Base-by-base conservation (phyloP, 1,284 basidiomycete species). In the Malassezia furfur region DNA sequence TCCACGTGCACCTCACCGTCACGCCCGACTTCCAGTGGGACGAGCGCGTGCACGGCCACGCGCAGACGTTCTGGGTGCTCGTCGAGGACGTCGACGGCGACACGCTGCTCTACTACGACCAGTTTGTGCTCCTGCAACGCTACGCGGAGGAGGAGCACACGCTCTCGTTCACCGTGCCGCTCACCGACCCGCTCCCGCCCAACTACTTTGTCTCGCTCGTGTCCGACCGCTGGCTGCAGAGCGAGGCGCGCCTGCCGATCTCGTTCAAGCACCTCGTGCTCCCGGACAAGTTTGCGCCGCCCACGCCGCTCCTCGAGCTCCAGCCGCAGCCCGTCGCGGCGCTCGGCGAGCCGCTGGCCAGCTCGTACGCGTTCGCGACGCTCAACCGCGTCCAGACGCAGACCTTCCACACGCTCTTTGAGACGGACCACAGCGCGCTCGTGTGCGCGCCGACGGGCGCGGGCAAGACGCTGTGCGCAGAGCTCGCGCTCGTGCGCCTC, bases 371-470 rank as follows among this genome's bases (percentile, higher is more conserved):
- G 22, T 85, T 93, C 61, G 79, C 83, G 59, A 83, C 81, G 0
- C 96, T 96, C 81, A 98, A 98, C 82, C 96, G 96, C 78, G 94
- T 96, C 63, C 94, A 98, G 75, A 98, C 91, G 0, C 94, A 98
- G 77, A 90, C 94, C 35, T 98, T 96, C 84, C 93, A 96, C 66
- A 90, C 91, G 0, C 79, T 98, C 0, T 98, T 93, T 76, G 91
- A 88, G 0, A 86, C 89, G 0, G 91, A 96, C 72, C 91, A 96
- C 72, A 94, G 91, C 67, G 85, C 93, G 38, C 89, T 98, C 70
- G 84, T 98, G 54, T 91, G 91, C 22, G 93, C 91, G 0, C 93
- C 94, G 0, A 91, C 91, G 0, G 93, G 94, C 10, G 90, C 87
- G 56, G 93, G 94, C 31, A 98, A 98, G 81, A 96, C 91, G 0